These are phyloP conservation scores for Neofusicoccum laricinum DNA, from an alignment of 2,329 filamentous ascomycete genomes.

Conservation along the genomic window DNA sequence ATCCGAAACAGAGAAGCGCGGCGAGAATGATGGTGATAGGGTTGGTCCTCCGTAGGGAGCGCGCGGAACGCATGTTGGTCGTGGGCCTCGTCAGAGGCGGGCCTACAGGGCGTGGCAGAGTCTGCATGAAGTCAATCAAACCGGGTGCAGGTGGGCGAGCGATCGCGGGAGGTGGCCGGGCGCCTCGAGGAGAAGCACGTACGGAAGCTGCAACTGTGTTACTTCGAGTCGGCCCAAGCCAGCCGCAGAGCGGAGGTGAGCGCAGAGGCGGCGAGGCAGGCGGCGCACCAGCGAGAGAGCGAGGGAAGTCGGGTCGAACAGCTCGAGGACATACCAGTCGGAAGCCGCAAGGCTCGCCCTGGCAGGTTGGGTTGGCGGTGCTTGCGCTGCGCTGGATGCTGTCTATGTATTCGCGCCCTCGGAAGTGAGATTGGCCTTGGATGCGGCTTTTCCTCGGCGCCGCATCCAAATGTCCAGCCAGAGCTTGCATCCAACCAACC, in stretches of 20 bases:
- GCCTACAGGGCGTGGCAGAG: neutral
- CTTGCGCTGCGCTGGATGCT: slow-evolving; percentile 1
- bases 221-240: neutral
- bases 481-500: neutral
- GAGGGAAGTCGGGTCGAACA: neutral
- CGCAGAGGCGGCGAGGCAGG: neutral
- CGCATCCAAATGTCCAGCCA: neutral
- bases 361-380: neutral
- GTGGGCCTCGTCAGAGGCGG: neutral
- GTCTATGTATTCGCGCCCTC: slow-evolving; percentile 9
- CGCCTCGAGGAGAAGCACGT: neutral
- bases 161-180: neutral
- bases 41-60: slow-evolving; percentile 74
- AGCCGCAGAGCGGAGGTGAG: slow-evolving; percentile 5
- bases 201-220: slow-evolving; percentile 5
- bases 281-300: neutral
- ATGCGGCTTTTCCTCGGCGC: neutral
- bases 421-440: slow-evolving; percentile 2
- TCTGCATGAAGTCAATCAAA: neutral
- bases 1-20: slow-evolving; percentile 64
- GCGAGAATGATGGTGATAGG: slow-evolving; percentile 73
- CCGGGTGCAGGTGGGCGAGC: neutral
- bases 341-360: slow-evolving; percentile 8
- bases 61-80: slow-evolving; percentile 54
- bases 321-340: neutral